Base-by-base conservation (phyloP, 495 filamentous ascomycete genomes). In the Daldinia concentrica region DNA sequence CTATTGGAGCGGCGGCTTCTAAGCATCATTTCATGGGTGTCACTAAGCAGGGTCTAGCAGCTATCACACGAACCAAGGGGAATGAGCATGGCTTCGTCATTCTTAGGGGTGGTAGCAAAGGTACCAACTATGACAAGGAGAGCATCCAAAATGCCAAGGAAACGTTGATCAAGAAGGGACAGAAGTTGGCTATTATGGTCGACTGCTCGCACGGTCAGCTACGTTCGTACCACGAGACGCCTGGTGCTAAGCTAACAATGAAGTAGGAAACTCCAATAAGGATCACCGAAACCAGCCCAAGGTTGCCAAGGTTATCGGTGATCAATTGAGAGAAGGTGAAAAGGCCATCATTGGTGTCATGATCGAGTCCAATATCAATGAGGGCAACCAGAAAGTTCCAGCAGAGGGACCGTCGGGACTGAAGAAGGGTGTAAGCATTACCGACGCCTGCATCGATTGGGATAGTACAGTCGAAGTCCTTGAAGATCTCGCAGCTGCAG, bases 11-110 rank as follows among this genome's bases (percentile, higher is more conserved):
- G 7, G 95, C 95, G 2, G 90, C 92, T 32, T 89, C 94, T 66
- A 92, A 91, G 73, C 95, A 99, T 82, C 93, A 96, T 81, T 99
- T 99, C 86, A 93, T 99, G 86, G 95, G 95, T 79, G 96, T 99
- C 45, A 99, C 96, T n/a, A 99, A 98, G 85, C 93, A 97, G 79
- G 95, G 95, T 34, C 85, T 98, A 63, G 95, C 95, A 11, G 93
- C 95, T 34, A 99, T 99, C 74, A 98, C 94, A 37, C 88, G 92
- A 73, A 99, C 95, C 3, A 86, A 83, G 22, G 95, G 95, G 29
- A 99, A 99, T 79, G 91, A 97, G 81, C 92, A 99, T 77, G 95
- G 96, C 68, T 99, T 99, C 75, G 93, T 98, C 11, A 98, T 99
- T 75, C 84, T 99, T 58, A 88, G 95, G 57, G 95, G 95, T 58